A percentile compares a stretch with the other conserved stretches of the same genome.
Conservation (phyloP, 768 basidiomycete genomes). For the Tricholoma sp. region DNA sequence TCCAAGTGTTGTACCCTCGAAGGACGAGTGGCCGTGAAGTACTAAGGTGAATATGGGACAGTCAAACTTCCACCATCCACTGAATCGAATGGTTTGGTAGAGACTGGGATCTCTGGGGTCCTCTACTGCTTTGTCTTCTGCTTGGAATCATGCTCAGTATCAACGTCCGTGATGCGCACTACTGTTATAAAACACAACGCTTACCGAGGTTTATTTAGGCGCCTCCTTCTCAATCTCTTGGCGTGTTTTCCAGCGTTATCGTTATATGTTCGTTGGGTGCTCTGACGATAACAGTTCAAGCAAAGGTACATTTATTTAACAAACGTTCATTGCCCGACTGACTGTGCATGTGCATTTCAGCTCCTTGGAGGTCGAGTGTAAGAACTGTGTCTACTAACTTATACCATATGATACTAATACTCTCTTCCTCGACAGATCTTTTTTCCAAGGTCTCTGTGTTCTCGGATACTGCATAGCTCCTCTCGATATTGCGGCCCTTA, state of each 20-base stretch:
- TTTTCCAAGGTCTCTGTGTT: slow-evolving; percentile 95
- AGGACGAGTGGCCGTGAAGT: slow-evolving; percentile 73
- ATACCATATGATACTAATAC: not conserved
- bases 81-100: slow-evolving; percentile 30
- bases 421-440: slow-evolving; percentile 50
- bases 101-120: slow-evolving; percentile 99
- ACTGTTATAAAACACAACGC: not conserved
- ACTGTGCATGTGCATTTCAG: slow-evolving; percentile 27
- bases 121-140: slow-evolving; percentile 74
- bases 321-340: slow-evolving; percentile 3
- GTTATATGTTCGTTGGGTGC: slow-evolving; percentile 90
- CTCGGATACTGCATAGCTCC: slow-evolving; percentile 96
- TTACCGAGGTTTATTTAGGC: slow-evolving; percentile 46
- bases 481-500: slow-evolving; percentile 82
- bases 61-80: not conserved
- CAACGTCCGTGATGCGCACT: slow-evolving; percentile 46
- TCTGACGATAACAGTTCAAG: slow-evolving; percentile 89
- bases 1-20: slow-evolving; percentile 91
- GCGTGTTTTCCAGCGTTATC: slow-evolving; percentile 91
- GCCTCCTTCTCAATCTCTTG: slow-evolving; percentile 74
- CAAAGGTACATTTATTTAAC: slow-evolving; percentile 55
- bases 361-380: slow-evolving; percentile 81
- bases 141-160: slow-evolving; percentile 83
- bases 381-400: slow-evolving; percentile 16
- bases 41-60: slow-evolving; percentile 46